Evolutionary conservation across 768 basidiomycete species (phyloP), one percentile per base, ranked within the genome.

Genomic region (Kondoa subrosea): DNA sequence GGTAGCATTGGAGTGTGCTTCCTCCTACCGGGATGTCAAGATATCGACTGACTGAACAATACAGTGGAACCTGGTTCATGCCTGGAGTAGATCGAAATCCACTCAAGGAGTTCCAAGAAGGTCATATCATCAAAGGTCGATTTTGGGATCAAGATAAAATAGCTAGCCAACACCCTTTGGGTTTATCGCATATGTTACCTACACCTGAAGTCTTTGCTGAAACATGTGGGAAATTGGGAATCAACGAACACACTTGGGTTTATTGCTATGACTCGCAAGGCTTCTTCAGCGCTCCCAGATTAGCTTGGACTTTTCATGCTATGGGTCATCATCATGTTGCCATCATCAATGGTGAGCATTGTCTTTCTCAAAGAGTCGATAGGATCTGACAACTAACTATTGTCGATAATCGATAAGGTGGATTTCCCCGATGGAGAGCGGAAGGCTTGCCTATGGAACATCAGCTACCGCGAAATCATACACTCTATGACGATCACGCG

Each of bases 151-250:
- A 92, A 29, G 91, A 95, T 76, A 80, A 84, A 64, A 86, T 89
- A 4, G 77, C 78, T 21, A 67, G 57, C 34, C 26, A 61, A 1
- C 56, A 89, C 75, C 82, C 85, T 65, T 81, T 92, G 2, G 88
- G 87, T 15, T 80, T 97, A 27, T 87, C 87, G 74, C 93, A 97
- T 78, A 97, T 97, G 91, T 85, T 97, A 82, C 95, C 95, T 21
- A 77, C 80, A 34, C 80, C 78, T 34, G 80, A 82, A 57, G 78
- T 80, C 40, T 97, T 97, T 76, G 85, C 86, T 29, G 80, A 82
- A 67, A 85, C 88, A 8, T 67, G 69, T 56, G 59, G 34, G 64
- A 89, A 78, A 31, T 81, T 89, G 30, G 91, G 90, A 1, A 87
- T 99, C 71, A 78, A 78, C 26, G 82, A 84, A 15, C 79, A 81